Conservation (phyloP, 2,329 filamentous ascomycete species). For the Cryphonectria parasitica region DNA sequence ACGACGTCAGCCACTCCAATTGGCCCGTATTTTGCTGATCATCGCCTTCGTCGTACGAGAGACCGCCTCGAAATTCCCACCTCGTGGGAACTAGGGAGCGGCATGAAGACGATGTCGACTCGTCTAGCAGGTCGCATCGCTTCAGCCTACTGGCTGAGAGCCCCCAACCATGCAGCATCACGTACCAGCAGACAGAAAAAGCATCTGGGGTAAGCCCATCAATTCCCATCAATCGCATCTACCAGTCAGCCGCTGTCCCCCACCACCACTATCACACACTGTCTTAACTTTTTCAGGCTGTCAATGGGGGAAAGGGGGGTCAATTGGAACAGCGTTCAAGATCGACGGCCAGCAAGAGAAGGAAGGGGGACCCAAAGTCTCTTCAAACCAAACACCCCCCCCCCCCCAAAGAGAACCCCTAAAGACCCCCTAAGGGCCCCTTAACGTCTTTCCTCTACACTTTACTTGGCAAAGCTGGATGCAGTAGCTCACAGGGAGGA, state of each 20-base stretch:
- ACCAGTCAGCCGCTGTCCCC: background rate
- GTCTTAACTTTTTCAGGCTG: background rate
- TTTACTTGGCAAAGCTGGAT: slow-evolving; percentile 11
- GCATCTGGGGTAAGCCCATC: slow-evolving; percentile 5
- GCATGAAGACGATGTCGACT: slow-evolving; percentile 8
- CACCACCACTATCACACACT: background rate
- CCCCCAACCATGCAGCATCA: background rate
- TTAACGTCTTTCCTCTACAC: slow-evolving; percentile 4
- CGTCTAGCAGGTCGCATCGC: background rate
- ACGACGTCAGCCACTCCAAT: slow-evolving; percentile 19
- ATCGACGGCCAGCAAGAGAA: background rate
- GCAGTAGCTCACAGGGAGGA: slow-evolving; percentile 8
- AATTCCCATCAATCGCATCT: background rate
- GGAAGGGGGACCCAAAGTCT: background rate
- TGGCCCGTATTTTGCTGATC: slow-evolving; percentile 25
- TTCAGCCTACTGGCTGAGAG: slow-evolving; percentile 2
- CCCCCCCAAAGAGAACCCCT: background rate
- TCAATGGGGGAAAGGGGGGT: background rate
- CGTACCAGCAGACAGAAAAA: background rate
- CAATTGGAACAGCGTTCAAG: background rate
- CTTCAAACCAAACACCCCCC: too few species aligned
- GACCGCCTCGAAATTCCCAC: background rate
- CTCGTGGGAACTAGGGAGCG: background rate
- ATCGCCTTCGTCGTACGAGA: slow-evolving; percentile 11
- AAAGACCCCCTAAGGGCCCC: background rate